phyloP scores from a whole-genome alignment of 768 basidiomycete genomes.

The Rubroboletus pulcherrimus region DNA sequence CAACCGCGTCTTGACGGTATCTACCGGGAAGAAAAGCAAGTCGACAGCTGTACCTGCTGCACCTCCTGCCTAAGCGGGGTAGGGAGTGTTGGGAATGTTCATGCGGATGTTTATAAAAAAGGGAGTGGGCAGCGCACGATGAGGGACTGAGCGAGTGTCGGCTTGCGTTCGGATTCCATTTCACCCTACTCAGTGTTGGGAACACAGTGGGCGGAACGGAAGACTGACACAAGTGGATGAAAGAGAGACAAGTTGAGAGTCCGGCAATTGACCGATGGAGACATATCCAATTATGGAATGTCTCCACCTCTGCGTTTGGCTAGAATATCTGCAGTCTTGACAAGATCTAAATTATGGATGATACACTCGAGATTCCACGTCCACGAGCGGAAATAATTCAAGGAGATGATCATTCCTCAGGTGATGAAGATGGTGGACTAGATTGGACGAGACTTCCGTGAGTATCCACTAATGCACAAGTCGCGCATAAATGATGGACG shows the following conservation, averaged over 20 bases:
- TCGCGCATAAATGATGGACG: slow-evolving; percentile 3
- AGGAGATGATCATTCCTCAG: slow-evolving; percentile 50
- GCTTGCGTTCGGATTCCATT: slow-evolving; percentile 33
- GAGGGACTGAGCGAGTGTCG: slow-evolving; percentile 46
- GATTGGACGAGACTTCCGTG: slow-evolving; percentile 82
- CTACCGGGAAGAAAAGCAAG: slow-evolving; percentile 93
- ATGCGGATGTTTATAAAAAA: slow-evolving; percentile 6
- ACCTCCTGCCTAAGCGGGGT: slow-evolving; percentile 68
- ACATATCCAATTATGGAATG: slow-evolving; percentile 11
- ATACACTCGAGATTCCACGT: slow-evolving; percentile 47
- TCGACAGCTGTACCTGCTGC: slow-evolving; percentile 93
- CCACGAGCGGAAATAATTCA: slow-evolving; percentile 14
- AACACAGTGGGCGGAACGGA: slow-evolving; percentile 6
- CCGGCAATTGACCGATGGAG: too few relatives aligned
- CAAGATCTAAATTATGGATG: slow-evolving; percentile 55
- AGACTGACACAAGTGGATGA: neutral
- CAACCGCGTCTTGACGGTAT: slow-evolving; percentile 93
- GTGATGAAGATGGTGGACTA: slow-evolving; percentile 71
- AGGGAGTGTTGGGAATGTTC: slow-evolving; percentile 10
- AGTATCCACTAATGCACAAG: slow-evolving; percentile 12
- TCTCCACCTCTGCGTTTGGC: neutral
- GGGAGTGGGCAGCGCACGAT: slow-evolving; percentile 33
- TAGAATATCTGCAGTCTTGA: neutral
- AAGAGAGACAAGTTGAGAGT: neutral
- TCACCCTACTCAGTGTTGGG: slow-evolving; percentile 2